Evolutionary conservation across 2,329 filamentous ascomycete genomes (phyloP), one percentile per base, ranked within the genome.

Genomic region (Penicillium sp.): DNA sequence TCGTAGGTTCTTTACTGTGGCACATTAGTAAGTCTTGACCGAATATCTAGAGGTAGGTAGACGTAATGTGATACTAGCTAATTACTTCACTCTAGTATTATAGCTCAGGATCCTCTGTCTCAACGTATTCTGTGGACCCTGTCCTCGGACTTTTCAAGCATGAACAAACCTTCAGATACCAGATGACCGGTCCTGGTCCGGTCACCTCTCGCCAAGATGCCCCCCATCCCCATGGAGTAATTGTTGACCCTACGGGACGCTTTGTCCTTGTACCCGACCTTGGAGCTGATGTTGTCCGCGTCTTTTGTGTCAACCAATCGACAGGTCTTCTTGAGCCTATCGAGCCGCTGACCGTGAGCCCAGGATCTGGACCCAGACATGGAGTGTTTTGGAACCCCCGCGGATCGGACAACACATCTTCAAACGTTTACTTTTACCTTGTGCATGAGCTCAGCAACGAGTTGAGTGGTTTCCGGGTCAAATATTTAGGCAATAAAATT

Each of bases 331-430:
- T 84, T 16, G 77, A 76, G 1, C 71, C 77, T 11, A 82, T 80
- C 55, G 64, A 75, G 5, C 66, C 77, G 1, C 77, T 73, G n/a
- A 61, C 69, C 24, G 71, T 79, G 0, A 71, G 68, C 2, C 64
- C 77, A 0, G 82, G 81, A 7, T 77, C 80, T 34, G 82, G 83
- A 0, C 82, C 82, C 0, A 77, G 82, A 26, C 83, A 85, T 64
- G 80, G 75, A 11, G 70, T 74, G 4, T 85, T 81, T 69, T 83
- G 79, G 78, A 69, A 70, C 13, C 73, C 71, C 16, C 66, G 59
- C 16, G 48, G 44, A 2, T 16, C 13, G 1, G 18, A 18, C 4
- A 33, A 7, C 13, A 24, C 43, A 1, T 9, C 9, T 21, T 16
- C 29, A n/a, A 50, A 58, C 31, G 51, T 52, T 2, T 43, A 52